A percentile compares a stretch with the other conserved stretches of the same genome.
These are phyloP conservation scores for Penicillium nordicum DNA, from an alignment of 2,329 filamentous ascomycete genomes.

Conservation along the genomic window DNA sequence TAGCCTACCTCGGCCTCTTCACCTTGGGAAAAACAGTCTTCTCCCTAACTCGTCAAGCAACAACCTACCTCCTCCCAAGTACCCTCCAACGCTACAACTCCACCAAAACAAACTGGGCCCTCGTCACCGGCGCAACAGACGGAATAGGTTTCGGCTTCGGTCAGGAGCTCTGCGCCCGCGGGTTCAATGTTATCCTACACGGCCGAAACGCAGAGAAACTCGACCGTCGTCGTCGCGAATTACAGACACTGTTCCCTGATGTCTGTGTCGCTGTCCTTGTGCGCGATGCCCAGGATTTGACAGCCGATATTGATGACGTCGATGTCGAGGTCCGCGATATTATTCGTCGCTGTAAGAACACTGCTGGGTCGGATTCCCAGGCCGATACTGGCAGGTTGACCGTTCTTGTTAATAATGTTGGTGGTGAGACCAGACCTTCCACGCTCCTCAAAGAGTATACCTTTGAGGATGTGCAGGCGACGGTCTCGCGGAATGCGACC, in stretches of 20 bases:
- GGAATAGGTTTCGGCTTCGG: constrained; percentile 55
- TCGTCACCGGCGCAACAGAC: constrained; percentile 51
- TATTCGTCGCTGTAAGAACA: constrained; percentile 16
- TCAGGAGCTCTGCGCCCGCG: constrained; percentile 49
- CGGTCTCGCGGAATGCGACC: constrained; percentile 48
- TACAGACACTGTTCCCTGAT: constrained; percentile 42
- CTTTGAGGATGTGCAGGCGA: constrained; percentile 39
- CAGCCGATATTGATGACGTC: constrained; percentile 22
- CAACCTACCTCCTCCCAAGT: constrained; percentile 16
- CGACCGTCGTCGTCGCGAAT: constrained; percentile 36
- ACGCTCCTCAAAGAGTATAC: constrained; percentile 37
- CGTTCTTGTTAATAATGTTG: constrained; percentile 58
- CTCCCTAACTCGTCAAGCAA: constrained; percentile 16
- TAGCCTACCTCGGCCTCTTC: constrained; percentile 18
- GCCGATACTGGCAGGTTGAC: constrained; percentile 36
- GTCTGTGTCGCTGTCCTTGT: constrained; percentile 39
- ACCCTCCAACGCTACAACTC: constrained; percentile 18
- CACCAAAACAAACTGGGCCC: constrained; percentile 18
- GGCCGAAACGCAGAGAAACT: constrained; percentile 54
- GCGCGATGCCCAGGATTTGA: constrained; percentile 42
- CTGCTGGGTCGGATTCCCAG: not conserved
- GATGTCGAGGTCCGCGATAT: constrained; percentile 26
- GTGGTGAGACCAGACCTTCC: constrained; percentile 41
- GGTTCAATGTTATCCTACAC: constrained; percentile 58
- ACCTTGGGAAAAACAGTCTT: constrained; percentile 11